Conservation (phyloP, 2,329 filamentous ascomycete species). For the Fusarium fujikuroi region DNA sequence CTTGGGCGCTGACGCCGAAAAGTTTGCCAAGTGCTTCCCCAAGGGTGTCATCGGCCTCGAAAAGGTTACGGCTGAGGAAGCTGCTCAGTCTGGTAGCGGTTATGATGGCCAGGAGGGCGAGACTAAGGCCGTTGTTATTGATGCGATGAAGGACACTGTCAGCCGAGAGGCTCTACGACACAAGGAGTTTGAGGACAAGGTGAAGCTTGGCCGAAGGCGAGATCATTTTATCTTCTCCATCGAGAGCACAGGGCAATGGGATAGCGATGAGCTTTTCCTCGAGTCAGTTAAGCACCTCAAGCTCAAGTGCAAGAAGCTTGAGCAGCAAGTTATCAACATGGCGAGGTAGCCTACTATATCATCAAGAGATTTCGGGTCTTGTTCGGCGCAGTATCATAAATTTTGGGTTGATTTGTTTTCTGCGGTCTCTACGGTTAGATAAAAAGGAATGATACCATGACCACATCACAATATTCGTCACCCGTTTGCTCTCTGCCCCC, state of each 20-base stretch:
- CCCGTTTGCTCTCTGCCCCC: constrained; percentile 9
- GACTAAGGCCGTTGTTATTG: constrained; percentile 84
- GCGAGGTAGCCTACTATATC: constrained; percentile 54
- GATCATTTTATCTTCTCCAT: constrained; percentile 98
- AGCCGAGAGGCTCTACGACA: constrained; percentile 93
- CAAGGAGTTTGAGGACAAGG: constrained; percentile 93
- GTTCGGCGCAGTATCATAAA: constrained; percentile 41
- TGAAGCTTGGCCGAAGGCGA: constrained; percentile 86
- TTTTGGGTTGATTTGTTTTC: constrained; percentile 29
- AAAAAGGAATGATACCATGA: constrained; percentile 51
- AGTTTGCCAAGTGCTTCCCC: constrained; percentile 92
- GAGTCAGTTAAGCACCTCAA: constrained; percentile 88
- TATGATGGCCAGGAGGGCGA: constrained; percentile 83
- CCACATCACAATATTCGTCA: constrained; percentile 35
- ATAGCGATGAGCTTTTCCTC: constrained; percentile 92
- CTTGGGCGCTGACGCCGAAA: constrained; percentile 83
- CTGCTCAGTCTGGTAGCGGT: constrained; percentile 65
- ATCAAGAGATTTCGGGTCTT: constrained; percentile 30
- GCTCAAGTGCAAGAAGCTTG: constrained; percentile 80
- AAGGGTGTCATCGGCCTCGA: constrained; percentile 86
- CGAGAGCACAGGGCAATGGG: constrained; percentile 94
- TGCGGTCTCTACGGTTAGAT: constrained; percentile 46
- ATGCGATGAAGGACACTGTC: constrained; percentile 95
- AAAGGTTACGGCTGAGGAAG: constrained; percentile 75
- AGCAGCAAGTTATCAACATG: constrained; percentile 76